phyloP scores from a whole-genome alignment of 352 stramenopile species.

The Pythium phragmitis region DNA sequence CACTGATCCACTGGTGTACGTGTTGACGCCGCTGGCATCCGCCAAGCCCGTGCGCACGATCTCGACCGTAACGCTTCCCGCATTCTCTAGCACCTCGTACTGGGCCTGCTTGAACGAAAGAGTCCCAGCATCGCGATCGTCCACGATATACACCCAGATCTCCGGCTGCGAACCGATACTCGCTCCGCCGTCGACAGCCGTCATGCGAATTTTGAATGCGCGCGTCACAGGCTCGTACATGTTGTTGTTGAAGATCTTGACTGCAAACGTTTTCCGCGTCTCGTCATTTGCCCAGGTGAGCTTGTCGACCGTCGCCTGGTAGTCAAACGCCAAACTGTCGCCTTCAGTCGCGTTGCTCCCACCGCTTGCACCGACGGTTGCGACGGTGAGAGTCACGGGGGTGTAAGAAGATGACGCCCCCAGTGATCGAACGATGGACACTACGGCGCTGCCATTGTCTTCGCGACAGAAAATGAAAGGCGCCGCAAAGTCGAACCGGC shows the following conservation, averaged over 20 bases:
- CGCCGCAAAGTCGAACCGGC: conserved; percentile 55
- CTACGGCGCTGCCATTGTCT: conserved; percentile 57
- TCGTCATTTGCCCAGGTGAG: conserved; percentile 58
- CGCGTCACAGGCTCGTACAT: conserved; percentile 47
- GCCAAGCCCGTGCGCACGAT: conserved; percentile 47
- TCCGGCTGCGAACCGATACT: conserved; percentile 42
- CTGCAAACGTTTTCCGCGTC: conserved; percentile 48
- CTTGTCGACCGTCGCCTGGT: conserved; percentile 43
- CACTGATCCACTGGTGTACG: conserved; percentile 54
- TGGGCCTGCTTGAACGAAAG: conserved; percentile 51
- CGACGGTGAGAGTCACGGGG: conserved; percentile 48
- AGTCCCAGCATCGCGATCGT: conserved; percentile 72
- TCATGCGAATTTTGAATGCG: conserved; percentile 54
- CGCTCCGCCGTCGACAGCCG: conserved; percentile 49
- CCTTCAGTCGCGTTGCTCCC: conserved; percentile 67
- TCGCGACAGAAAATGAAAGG: conserved; percentile 61
- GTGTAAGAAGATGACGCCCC: conserved; percentile 63
- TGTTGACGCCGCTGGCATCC: conserved; percentile 53
- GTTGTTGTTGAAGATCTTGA: conserved; percentile 76
- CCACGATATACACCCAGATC: conserved; percentile 72
- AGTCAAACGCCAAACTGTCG: conserved; percentile 65
- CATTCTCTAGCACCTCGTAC: conserved; percentile 70
- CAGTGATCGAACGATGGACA: conserved; percentile 47
- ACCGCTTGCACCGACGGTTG: conserved; percentile 36
- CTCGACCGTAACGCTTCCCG: conserved; percentile 38